Evolutionary conservation across 495 filamentous ascomycete species (phyloP).

Genomic region (Talaromyces thailandensis): DNA sequence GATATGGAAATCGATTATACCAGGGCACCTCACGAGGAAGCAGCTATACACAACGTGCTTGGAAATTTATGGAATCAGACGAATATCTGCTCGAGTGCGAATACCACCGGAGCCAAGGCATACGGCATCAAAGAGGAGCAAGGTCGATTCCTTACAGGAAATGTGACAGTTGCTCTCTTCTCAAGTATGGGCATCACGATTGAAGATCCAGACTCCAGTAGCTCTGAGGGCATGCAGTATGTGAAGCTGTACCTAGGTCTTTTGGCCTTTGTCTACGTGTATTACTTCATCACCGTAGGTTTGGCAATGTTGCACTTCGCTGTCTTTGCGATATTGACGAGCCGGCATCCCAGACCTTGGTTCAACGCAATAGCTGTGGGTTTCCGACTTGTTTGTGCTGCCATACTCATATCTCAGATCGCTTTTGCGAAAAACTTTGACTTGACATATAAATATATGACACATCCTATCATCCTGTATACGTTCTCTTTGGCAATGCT

Average conservation of each 20-base stretch:
- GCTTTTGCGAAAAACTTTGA: conserved; percentile 24
- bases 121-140: conserved; percentile 18
- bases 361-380: conserved; percentile 17
- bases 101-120: conserved; percentile 5
- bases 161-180: conserved; percentile 34
- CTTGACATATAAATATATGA: conserved; percentile 32
- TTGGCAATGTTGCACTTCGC: conserved; percentile 28
- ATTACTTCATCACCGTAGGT: conserved; percentile 30
- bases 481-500: conserved; percentile 28
- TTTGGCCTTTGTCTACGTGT: conserved; percentile 33
- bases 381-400: conserved; percentile 21
- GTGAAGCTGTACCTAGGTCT: conserved; percentile 31
- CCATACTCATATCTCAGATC: conserved; percentile 20
- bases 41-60: conserved; percentile 23
- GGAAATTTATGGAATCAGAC: conserved; percentile 22
- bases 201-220: conserved; percentile 19
- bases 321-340: conserved; percentile 19
- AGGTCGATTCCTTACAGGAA: conserved; percentile 26
- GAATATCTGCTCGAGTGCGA: conserved; percentile 17
- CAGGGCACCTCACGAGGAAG: conserved; percentile 23
- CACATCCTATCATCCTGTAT: conserved; percentile 32
- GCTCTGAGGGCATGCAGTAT: conserved; percentile 19
- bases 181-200: conserved; percentile 34
- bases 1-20: conserved; percentile 37
- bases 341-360: conserved; percentile 16